Conservation (phyloP, 202 grass and related monocot genomes). For the Digitaria exilis region DNA sequence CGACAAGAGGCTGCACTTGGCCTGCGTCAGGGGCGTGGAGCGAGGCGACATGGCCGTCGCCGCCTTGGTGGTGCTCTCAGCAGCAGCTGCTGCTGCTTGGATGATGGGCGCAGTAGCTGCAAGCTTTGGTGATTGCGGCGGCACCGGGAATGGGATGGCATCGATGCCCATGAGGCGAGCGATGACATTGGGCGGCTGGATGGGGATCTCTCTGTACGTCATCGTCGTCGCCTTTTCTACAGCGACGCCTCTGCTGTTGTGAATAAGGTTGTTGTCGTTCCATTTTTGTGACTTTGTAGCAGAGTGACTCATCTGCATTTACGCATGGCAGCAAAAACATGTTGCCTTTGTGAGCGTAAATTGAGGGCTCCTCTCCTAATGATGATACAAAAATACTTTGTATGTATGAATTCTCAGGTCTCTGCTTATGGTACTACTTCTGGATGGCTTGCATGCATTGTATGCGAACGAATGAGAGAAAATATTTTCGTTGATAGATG, state of each 20-base stretch:
- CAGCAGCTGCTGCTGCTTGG: slow-evolving; percentile 8
- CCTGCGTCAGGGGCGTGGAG: slow-evolving; percentile 44
- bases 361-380: too few relatives aligned
- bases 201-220: background rate
- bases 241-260: background rate
- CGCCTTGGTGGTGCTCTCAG: background rate
- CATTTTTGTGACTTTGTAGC: background rate
- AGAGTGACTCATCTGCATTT: slow-evolving; percentile 40
- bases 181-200: slow-evolving; percentile 63
- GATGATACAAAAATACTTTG: too few relatives aligned
- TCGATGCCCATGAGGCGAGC: slow-evolving; percentile 90
- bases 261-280: background rate
- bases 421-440: too few relatives aligned
- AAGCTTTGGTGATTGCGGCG: too few relatives aligned
- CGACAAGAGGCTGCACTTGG: slow-evolving; percentile 40
- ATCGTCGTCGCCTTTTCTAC: background rate
- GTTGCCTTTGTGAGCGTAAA: too few relatives aligned
- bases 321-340: background rate
- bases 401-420: too few relatives aligned
- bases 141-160: too few relatives aligned
- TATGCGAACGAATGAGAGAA: too few relatives aligned
- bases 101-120: background rate
- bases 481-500: too few relatives aligned
- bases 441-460: too few relatives aligned
- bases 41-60: slow-evolving; percentile 10